phyloP scores from a whole-genome alignment of 345 rosid species.

The Brassica cretica region DNA sequence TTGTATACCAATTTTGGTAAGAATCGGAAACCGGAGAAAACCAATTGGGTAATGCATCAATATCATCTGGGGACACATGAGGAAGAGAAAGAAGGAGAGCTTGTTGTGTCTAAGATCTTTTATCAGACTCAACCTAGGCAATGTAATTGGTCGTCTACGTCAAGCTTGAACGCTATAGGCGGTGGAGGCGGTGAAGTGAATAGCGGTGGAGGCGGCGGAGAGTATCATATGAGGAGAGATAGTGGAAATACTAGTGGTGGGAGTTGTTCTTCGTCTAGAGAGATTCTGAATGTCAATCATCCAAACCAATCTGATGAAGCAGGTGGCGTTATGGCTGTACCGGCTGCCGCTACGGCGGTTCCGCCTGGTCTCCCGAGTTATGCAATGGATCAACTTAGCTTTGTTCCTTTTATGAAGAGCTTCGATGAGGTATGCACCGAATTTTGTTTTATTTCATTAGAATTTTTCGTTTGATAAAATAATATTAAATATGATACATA shows the following conservation, averaged over 20 bases:
- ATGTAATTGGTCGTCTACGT: slow-evolving; percentile 76
- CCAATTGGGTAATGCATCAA: slow-evolving; percentile 99
- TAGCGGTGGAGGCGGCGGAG: slow-evolving; percentile 38
- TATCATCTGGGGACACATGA: slow-evolving; percentile 92
- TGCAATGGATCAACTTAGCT: slow-evolving; percentile 64
- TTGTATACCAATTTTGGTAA: slow-evolving; percentile 96
- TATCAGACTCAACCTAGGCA: slow-evolving; percentile 99
- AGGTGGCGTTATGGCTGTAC: slow-evolving; percentile 29
- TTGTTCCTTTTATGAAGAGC: slow-evolving; percentile 67
- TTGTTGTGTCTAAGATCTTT: slow-evolving; percentile 95
- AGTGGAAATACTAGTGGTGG: slow-evolving; percentile 55
- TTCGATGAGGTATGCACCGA: slow-evolving; percentile 74
- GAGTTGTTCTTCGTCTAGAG: slow-evolving; percentile 69
- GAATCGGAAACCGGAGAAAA: slow-evolving; percentile 94
- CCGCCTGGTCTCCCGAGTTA: slow-evolving; percentile 55
- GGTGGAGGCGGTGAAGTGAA: slow-evolving; percentile 54
- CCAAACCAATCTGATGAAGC: slow-evolving; percentile 28
- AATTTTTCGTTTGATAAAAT: not conserved
- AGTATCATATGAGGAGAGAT: slow-evolving; percentile 56
- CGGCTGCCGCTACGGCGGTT: slow-evolving; percentile 43
- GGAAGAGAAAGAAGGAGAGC: slow-evolving; percentile 98
- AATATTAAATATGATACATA: not conserved
- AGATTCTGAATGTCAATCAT: slow-evolving; percentile 44
- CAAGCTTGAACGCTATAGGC: slow-evolving; percentile 37
- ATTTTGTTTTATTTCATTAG: not conserved